Conservation (phyloP, 2,329 filamentous ascomycete species). For the Clonostachys solani region DNA sequence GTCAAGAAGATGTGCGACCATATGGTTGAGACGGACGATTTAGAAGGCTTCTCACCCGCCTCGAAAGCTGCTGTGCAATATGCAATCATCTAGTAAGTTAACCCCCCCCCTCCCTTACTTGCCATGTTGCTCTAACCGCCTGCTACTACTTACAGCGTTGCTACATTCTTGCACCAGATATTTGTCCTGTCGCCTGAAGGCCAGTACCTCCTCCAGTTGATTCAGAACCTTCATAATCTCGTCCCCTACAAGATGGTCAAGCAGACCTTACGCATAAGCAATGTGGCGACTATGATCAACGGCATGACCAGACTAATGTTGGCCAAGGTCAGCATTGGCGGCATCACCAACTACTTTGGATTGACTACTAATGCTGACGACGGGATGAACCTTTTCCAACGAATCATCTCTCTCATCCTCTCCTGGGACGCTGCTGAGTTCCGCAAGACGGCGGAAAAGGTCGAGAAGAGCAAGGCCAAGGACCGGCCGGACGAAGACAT, state of each 20-base stretch:
- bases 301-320: constrained; percentile 69
- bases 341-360: constrained; percentile 76
- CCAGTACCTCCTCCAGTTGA: constrained; percentile 65
- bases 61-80: constrained; percentile 63
- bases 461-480: constrained; percentile 57
- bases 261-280: constrained; percentile 71
- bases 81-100: constrained; percentile 62
- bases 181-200: constrained; percentile 72
- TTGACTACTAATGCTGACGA: constrained; percentile 67
- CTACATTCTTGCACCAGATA: constrained; percentile 69
- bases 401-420: constrained; percentile 70
- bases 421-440: constrained; percentile 71
- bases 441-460: constrained; percentile 57
- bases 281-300: constrained; percentile 78
- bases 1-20: constrained; percentile 62
- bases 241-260: constrained; percentile 68
- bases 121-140: neutral
- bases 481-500: constrained; percentile 51
- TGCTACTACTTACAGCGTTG: constrained; percentile 46
- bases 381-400: constrained; percentile 76
- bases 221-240: constrained; percentile 66
- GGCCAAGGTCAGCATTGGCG: constrained; percentile 72
- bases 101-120: neutral
- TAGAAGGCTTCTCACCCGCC: constrained; percentile 59
- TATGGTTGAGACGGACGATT: constrained; percentile 52